These are phyloP conservation scores for Vitis vinifera DNA, from an alignment of 164 flowering plant species.

Conservation along the genomic window ASM3070453v1 NC_081807.1:19251001-19251500, in stretches of 20 bases:
- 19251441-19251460: neutral
- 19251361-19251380: no score
- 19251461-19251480: neutral
- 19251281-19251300: no score
- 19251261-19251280: no score
- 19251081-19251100: neutral
- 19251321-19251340: no score
- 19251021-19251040: neutral
- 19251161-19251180: slow-evolving; percentile 1
- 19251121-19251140: neutral
- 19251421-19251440: neutral
- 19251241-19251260: no score
- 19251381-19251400: neutral
- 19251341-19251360: no score
- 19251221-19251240: no score
- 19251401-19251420: no score
- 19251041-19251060: neutral
- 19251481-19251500: slow-evolving; percentile 5
- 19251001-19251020: no score
- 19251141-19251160: neutral
- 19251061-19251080: slow-evolving; percentile 1
- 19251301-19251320: no score
- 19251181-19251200: neutral
- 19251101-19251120: slow-evolving; percentile 4
- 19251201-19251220: no score